Conservation (phyloP, 768 basidiomycete genomes). For the Dacryopinax spathularia region DNA sequence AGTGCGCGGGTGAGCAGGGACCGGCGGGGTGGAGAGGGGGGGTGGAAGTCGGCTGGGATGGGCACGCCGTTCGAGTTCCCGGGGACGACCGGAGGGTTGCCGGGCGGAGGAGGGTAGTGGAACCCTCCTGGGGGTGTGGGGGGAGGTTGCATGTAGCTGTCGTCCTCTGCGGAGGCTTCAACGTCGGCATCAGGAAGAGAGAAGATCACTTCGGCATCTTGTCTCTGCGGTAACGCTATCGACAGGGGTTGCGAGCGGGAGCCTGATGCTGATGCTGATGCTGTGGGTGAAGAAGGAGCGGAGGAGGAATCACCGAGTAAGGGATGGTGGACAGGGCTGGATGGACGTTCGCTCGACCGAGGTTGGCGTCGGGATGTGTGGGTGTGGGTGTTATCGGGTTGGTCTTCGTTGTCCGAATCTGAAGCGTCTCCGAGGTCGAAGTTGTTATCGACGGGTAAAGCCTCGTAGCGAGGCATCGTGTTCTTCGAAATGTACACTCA, state of each 20-base stretch:
- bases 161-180: neutral
- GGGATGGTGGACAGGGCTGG: neutral
- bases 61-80: constrained; percentile 1
- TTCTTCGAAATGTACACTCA: neutral
- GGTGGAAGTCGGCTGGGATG: neutral
- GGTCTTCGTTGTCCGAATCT: neutral
- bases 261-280: neutral
- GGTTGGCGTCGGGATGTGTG: neutral
- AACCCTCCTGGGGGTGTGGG: neutral
- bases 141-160: constrained; percentile 1
- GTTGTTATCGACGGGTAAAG: neutral
- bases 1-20: constrained; percentile 42
- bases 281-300: neutral
- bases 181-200: neutral
- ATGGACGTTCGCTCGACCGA: neutral
- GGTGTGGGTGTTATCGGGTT: neutral
- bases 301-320: neutral
- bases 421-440: neutral
- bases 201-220: neutral
- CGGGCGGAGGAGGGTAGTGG: neutral
- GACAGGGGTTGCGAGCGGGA: neutral
- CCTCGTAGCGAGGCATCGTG: neutral
- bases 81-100: neutral
- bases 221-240: too few relatives aligned
- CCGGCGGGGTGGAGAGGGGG: constrained; percentile 21